Evolutionary conservation across 2,329 filamentous ascomycete species (phyloP).

Genomic region (Coleophoma crateriformis): DNA sequence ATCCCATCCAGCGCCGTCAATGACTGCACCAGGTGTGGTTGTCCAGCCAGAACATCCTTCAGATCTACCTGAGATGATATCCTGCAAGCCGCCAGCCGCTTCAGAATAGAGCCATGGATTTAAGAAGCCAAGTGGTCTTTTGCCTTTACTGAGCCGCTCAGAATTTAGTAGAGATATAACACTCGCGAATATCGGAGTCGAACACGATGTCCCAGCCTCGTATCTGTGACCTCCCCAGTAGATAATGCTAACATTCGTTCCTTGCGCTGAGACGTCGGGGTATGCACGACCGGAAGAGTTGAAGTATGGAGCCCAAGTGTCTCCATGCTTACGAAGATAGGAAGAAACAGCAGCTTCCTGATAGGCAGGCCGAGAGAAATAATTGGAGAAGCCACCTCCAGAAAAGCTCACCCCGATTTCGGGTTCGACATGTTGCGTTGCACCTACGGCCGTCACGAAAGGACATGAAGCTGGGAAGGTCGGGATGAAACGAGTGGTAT

Average conservation of each 20-base stretch:
- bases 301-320: constrained; percentile 34
- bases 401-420: constrained; percentile 23
- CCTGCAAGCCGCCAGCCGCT: constrained; percentile 39
- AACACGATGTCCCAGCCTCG: constrained; percentile 32
- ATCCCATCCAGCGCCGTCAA: constrained; percentile 16
- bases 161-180: constrained; percentile 59
- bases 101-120: constrained; percentile 53
- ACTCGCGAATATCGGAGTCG: constrained; percentile 51
- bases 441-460: constrained; percentile 61
- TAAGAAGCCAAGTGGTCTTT: constrained; percentile 41
- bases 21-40: not conserved
- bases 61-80: constrained; percentile 25
- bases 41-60: constrained; percentile 18
- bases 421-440: constrained; percentile 20
- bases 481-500: constrained; percentile 48
- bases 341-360: constrained; percentile 33
- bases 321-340: constrained; percentile 34
- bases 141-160: constrained; percentile 42
- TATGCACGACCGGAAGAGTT: constrained; percentile 42
- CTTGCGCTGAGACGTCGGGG: constrained; percentile 42
- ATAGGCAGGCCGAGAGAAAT: constrained; percentile 38
- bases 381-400: constrained; percentile 45
- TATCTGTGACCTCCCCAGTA: constrained; percentile 5
- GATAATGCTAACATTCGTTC: constrained; percentile 42
- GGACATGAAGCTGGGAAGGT: constrained; percentile 63